Conservation (phyloP, 2,329 filamentous ascomycete species). For the Thelonectria discophora region DNA sequence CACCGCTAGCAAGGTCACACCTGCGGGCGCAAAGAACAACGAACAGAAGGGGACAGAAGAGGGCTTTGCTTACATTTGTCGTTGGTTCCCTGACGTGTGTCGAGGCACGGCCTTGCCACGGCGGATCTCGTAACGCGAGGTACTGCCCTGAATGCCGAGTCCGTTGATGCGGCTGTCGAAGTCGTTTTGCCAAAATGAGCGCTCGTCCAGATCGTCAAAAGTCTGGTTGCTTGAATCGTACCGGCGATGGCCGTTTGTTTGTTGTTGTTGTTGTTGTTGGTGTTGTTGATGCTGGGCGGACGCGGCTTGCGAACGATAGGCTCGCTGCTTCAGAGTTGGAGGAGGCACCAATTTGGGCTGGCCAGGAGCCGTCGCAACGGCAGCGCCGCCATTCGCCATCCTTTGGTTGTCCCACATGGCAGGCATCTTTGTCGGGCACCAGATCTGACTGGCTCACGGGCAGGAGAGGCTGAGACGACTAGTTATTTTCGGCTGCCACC, state of each 20-base stretch:
- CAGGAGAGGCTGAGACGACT: conserved; percentile 27
- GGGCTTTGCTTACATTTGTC: conserved; percentile 44
- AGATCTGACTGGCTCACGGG: conserved; percentile 1
- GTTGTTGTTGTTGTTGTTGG: conserved; percentile 1
- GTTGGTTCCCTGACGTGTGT: conserved; percentile 27
- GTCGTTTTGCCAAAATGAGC: conserved; percentile 34
- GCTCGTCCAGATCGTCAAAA: conserved; percentile 24
- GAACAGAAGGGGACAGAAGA: conserved; percentile 9
- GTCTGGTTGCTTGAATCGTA: conserved; percentile 13
- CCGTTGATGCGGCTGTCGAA: conserved; percentile 43
- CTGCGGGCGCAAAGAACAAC: conserved; percentile 2
- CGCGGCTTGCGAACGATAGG: conserved; percentile 35
- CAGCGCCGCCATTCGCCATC: conserved; percentile 19
- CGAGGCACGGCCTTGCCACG: conserved; percentile 46
- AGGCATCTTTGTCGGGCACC: conserved; percentile 31
- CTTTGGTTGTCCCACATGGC: conserved; percentile 42
- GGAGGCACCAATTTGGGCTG: conserved; percentile 36
- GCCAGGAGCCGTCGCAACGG: conserved; percentile 21
- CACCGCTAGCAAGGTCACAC: conserved; percentile 14
- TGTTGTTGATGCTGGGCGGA: conserved; percentile 24
- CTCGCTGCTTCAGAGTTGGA: conserved; percentile 40
- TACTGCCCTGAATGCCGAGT: conserved; percentile 42
- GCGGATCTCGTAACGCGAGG: conserved; percentile 45
- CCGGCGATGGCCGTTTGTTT: conserved; percentile 26
- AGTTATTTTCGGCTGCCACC: conserved; percentile 36